A percentile compares a stretch with the other conserved stretches of the same genome.
These are phyloP conservation scores for Kuraishia molischiana DNA, from an alignment of 805 yeast genomes.

Conservation along the genomic window DNA sequence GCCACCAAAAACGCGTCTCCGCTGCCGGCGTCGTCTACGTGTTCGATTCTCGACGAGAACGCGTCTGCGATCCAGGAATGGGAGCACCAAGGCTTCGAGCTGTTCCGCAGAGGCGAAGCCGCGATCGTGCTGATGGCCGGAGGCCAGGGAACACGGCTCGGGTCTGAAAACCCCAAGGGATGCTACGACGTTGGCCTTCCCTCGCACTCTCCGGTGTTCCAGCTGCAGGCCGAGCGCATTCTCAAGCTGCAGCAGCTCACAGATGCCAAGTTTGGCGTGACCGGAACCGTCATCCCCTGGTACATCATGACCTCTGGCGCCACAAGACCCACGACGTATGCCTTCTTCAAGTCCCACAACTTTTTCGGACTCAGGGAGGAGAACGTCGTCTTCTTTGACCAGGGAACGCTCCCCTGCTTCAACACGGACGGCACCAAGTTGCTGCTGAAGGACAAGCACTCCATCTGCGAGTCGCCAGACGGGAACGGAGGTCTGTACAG, in stretches of 20 bases:
- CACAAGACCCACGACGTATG: conserved; percentile 67
- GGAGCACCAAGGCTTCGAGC: conserved; percentile 45
- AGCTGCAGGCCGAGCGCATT: conserved; percentile 86
- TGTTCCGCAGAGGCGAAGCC: conserved; percentile 63
- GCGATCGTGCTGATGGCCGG: conserved; percentile 95
- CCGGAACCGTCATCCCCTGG: conserved; percentile 46
- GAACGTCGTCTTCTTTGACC: conserved; percentile 78
- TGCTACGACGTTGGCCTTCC: conserved; percentile 85
- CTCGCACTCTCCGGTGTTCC: conserved; percentile 75
- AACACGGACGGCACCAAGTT: conserved; percentile 59
- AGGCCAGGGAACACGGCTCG: conserved; percentile 95
- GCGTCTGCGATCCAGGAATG: conserved; percentile 19
- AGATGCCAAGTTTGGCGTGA: conserved; percentile 14
- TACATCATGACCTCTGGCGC: conserved; percentile 94
- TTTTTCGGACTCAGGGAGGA: conserved; percentile 60
- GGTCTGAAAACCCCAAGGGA: conserved; percentile 88
- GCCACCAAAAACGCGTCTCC: conserved; percentile 26
- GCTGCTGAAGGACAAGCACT: conserved; percentile 43
- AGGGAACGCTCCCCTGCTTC: conserved; percentile 92
- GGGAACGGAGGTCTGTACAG: conserved; percentile 96
- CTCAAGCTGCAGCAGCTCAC: conserved; percentile 52
- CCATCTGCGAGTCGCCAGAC: conserved; percentile 83
- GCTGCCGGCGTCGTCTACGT: conserved; percentile 46
- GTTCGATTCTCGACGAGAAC: conserved; percentile 27
- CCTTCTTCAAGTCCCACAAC: conserved; percentile 47